These are phyloP conservation scores for Nematocida parisii DNA, from an alignment of 371 early-diverging fungal species.

Conservation along the genomic window DNA sequence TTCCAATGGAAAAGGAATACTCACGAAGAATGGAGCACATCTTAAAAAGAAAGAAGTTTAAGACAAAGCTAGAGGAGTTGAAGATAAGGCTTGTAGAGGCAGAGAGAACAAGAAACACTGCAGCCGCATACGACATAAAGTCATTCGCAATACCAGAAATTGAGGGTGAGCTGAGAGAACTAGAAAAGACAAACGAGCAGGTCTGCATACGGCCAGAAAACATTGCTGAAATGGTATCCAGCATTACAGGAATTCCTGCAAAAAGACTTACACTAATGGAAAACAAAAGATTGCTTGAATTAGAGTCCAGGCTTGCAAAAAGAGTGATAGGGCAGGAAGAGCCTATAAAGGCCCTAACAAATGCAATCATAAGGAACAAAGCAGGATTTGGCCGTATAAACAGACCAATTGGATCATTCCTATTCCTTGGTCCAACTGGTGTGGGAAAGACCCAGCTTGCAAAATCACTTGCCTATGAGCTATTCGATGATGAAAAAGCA, in stretches of 20 bases:
- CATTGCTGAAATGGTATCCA: constrained; percentile 78
- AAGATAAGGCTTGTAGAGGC: constrained; percentile 65
- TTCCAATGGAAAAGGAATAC: constrained; percentile 65
- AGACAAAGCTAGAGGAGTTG: constrained; percentile 67
- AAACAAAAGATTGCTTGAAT: constrained; percentile 76
- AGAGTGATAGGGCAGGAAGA: constrained; percentile 81
- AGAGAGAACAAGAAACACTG: constrained; percentile 64
- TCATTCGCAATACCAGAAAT: constrained; percentile 76
- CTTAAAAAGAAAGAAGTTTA: constrained; percentile 60
- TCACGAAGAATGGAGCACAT: constrained; percentile 63
- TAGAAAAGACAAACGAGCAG: constrained; percentile 75
- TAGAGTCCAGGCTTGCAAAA: constrained; percentile 74
- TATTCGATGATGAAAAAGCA: constrained; percentile 79
- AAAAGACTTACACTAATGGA: constrained; percentile 77
- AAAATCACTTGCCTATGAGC: constrained; percentile 79
- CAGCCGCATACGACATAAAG: constrained; percentile 71
- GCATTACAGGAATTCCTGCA: constrained; percentile 83
- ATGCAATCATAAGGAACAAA: constrained; percentile 77
- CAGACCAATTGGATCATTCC: constrained; percentile 80
- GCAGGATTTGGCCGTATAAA: constrained; percentile 77
- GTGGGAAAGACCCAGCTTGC: constrained; percentile 84
- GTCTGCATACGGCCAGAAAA: constrained; percentile 77
- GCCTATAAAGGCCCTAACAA: constrained; percentile 76
- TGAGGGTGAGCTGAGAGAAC: constrained; percentile 71
- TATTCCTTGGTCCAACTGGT: constrained; percentile 87